phyloP scores from a whole-genome alignment of 345 rosid species.

The Citrus unshiu region DNA sequence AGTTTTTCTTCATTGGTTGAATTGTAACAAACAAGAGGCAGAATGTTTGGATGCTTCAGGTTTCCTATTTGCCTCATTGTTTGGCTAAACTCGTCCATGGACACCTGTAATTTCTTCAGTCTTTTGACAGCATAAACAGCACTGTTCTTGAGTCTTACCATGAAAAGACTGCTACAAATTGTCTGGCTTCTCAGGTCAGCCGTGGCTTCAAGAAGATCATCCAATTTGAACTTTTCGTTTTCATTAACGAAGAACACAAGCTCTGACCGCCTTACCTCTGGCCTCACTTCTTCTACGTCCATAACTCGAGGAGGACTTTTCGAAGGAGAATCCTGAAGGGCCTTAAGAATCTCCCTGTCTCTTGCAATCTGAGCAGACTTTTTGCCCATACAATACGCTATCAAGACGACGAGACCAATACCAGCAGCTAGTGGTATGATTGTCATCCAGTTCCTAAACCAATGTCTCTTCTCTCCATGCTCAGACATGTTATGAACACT shows the following conservation, averaged over 20 bases:
- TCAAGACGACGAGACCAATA: slow-evolving; percentile 12
- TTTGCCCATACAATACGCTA: slow-evolving; percentile 21
- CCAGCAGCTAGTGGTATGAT: slow-evolving; percentile 22
- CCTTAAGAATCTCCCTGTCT: slow-evolving; percentile 27
- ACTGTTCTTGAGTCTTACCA: slow-evolving; percentile 41
- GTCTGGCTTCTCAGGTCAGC: slow-evolving; percentile 50
- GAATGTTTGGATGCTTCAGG: slow-evolving; percentile 55
- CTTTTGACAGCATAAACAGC: slow-evolving; percentile 49
- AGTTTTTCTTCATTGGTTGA: slow-evolving; percentile 47
- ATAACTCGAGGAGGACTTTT: neutral
- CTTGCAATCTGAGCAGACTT: slow-evolving; percentile 13
- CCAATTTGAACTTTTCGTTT: slow-evolving; percentile 41
- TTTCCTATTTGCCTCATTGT: slow-evolving; percentile 45
- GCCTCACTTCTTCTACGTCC: slow-evolving; percentile 18
- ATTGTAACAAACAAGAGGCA: slow-evolving; percentile 48
- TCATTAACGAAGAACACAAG: slow-evolving; percentile 50
- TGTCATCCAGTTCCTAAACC: neutral
- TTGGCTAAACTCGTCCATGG: slow-evolving; percentile 36
- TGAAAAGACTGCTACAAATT: slow-evolving; percentile 49
- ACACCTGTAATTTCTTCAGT: slow-evolving; percentile 43
- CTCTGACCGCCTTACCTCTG: slow-evolving; percentile 26
- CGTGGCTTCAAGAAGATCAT: slow-evolving; percentile 55
- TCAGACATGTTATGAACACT: neutral
- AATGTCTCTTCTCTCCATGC: neutral
- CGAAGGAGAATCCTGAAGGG: slow-evolving; percentile 29